Evolutionary conservation across 164 flowering plant species (phyloP), one percentile per base, ranked within the genome.

Genomic region (Nymphaea thermarum): DNA sequence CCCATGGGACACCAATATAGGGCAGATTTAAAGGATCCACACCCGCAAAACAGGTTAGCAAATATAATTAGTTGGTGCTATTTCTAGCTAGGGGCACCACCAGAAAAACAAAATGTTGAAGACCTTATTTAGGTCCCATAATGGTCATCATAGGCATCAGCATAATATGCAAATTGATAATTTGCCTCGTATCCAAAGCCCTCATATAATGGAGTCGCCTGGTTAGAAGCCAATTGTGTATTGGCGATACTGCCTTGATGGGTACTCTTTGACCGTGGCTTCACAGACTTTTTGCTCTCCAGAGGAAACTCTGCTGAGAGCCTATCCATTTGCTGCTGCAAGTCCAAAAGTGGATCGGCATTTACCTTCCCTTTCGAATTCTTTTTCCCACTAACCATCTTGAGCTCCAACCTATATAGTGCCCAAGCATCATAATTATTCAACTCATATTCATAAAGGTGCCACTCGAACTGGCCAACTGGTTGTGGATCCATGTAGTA

Each of bases 401-500:
- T 92, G 64, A 90, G 75, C 71, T 92, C 98, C 75, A 95, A 75
- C 78, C 98, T 79, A 70, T 95, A 95, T 71, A 95, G 74, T 4
- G 99, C 99, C 70, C 93, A 90, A 4, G 79, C 86, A 72, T 86
- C 97, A 68, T 85, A 95, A 66, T 86, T 87, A 73, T 74, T 90
- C 78, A 95, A 90, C 81, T 90, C 99, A 75, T 95, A 95, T 70
- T 95, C 99, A 67, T 87, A 95, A 1, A 95, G 93, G 70, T 95
- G 99, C 96, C 98, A 95, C 69, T 95, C 99, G 63, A 75, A 80
- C 76, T 82, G 75, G 66, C 75, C 81, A 70, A 80, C 70, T 42
- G 99, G 99, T 62, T 95, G 98, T 59, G 99, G 99, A 71, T 95
- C 98, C 99, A 95, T 95, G 75, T 95, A 95, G 70, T 95, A 92